These are phyloP conservation scores for Sugiyamaella pinicola DNA, from an alignment of 1,139 yeast species.

Conservation along the genomic window DNA sequence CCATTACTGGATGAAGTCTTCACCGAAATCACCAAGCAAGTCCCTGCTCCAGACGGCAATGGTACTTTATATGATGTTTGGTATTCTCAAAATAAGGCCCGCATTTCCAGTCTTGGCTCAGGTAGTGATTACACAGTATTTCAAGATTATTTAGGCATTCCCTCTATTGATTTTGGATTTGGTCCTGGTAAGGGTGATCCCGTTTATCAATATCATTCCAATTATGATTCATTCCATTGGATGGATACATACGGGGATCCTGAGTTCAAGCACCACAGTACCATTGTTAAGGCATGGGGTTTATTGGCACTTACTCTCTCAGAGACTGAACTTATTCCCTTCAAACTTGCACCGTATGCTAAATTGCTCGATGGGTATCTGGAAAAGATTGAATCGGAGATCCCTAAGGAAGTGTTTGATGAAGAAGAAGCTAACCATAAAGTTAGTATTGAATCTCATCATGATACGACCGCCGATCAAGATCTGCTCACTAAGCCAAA, in stretches of 20 bases:
- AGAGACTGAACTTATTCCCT: conserved; percentile 50
- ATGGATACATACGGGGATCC: conserved; percentile 63
- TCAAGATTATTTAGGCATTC: conserved; percentile 65
- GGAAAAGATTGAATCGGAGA: conserved; percentile 29
- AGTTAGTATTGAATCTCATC: not conserved
- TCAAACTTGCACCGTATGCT: conserved; percentile 51
- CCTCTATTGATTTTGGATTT: conserved; percentile 63
- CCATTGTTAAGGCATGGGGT: conserved; percentile 56
- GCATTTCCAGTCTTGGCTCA: conserved; percentile 55
- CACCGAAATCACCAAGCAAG: conserved; percentile 45
- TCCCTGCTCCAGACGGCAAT: conserved; percentile 49
- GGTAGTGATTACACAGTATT: conserved; percentile 73
- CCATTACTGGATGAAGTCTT: conserved; percentile 54
- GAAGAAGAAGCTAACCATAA: not conserved
- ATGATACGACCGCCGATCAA: not conserved
- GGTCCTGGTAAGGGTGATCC: conserved; percentile 47
- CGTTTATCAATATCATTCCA: conserved; percentile 69
- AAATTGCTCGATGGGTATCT: conserved; percentile 42
- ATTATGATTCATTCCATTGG: conserved; percentile 70
- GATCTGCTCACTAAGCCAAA: conserved; percentile 1
- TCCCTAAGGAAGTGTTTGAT: conserved; percentile 14
- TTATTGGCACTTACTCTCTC: conserved; percentile 50
- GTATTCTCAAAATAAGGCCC: conserved; percentile 42
- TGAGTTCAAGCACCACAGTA: conserved; percentile 56
- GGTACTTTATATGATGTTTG: conserved; percentile 62